phyloP scores from a whole-genome alignment of 495 filamentous ascomycete species.

The Tirmania nivea region DNA sequence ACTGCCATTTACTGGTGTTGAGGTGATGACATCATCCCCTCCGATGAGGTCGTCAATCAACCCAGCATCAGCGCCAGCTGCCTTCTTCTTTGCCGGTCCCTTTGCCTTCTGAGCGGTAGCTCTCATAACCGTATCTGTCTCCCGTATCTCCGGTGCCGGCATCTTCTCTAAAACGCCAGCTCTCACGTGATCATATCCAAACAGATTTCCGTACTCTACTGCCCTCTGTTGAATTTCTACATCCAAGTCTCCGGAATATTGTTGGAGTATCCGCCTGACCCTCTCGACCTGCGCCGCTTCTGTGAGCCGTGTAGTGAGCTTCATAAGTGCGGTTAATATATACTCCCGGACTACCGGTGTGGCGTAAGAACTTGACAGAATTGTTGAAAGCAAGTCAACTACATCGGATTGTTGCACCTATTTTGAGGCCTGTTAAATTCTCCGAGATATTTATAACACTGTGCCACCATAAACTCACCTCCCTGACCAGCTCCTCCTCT shows the following conservation, averaged over 20 bases:
- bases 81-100: constrained; percentile 59
- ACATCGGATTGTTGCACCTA: constrained; percentile 68
- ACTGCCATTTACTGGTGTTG: constrained; percentile 22
- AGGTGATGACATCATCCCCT: constrained; percentile 45
- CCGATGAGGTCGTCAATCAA: constrained; percentile 31
- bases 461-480: constrained; percentile 15
- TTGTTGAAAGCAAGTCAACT: constrained; percentile 71
- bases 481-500: constrained; percentile 77
- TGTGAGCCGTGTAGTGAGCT: constrained; percentile 72
- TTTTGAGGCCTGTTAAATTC: neutral
- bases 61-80: constrained; percentile 26
- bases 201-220: constrained; percentile 86
- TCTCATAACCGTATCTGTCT: constrained; percentile 76
- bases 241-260: constrained; percentile 61
- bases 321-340: constrained; percentile 85
- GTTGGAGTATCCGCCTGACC: constrained; percentile 52
- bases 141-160: constrained; percentile 89
- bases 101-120: constrained; percentile 52
- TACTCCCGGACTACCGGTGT: constrained; percentile 81
- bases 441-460: neutral
- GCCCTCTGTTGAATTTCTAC: constrained; percentile 90
- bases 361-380: constrained; percentile 81
- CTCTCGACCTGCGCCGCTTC: constrained; percentile 68
- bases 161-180: constrained; percentile 87
- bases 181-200: constrained; percentile 69